Percentiles rank a stretch among this genome's conserved stretches.
These are phyloP conservation scores for Globisporangium nodosum DNA, from an alignment of 352 stramenopile genomes.

Conservation along the genomic window DNA sequence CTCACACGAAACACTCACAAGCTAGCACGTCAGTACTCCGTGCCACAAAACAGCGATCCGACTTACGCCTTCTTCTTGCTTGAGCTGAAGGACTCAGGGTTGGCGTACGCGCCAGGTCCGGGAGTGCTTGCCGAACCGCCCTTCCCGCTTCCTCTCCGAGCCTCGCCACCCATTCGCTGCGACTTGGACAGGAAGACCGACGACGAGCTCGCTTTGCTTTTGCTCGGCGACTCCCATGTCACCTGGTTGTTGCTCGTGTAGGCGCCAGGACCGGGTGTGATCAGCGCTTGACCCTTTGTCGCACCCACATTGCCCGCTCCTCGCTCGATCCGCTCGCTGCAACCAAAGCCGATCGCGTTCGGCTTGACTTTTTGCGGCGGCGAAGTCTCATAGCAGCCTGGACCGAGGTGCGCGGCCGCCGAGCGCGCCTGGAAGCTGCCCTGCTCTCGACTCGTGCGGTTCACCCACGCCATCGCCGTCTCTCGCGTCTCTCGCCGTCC, in stretches of 20 bases:
- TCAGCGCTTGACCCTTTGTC: slow-evolving; percentile 20
- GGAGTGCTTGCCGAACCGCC: slow-evolving; percentile 31
- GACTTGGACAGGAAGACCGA: slow-evolving; percentile 49
- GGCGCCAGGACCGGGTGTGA: slow-evolving; percentile 52
- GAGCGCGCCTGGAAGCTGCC: slow-evolving; percentile 22
- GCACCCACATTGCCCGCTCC: slow-evolving; percentile 22
- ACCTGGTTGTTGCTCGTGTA: slow-evolving; percentile 39
- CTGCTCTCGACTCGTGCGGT: slow-evolving; percentile 55
- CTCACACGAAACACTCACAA: not conserved
- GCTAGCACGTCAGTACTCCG: not conserved
- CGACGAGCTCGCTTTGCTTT: slow-evolving; percentile 38
- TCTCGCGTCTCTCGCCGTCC: not conserved
- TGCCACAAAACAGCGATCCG: not conserved
- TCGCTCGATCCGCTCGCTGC: slow-evolving; percentile 37
- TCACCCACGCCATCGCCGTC: slow-evolving; percentile 61
- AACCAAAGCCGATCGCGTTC: slow-evolving; percentile 58
- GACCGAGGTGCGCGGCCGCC: slow-evolving; percentile 35
- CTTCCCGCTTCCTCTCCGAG: slow-evolving; percentile 16
- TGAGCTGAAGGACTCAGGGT: slow-evolving; percentile 36
- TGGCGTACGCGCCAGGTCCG: slow-evolving; percentile 54
- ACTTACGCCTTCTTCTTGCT: slow-evolving; percentile 35
- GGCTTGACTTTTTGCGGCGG: slow-evolving; percentile 28
- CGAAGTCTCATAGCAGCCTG: slow-evolving; percentile 58
- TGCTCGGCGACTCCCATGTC: slow-evolving; percentile 51
- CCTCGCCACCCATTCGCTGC: slow-evolving; percentile 17